Percentiles rank a stretch among this genome's conserved stretches.
These are phyloP conservation scores for Peniophora sp. DNA, from an alignment of 1,284 basidiomycete genomes.

Conservation along the genomic window DNA sequence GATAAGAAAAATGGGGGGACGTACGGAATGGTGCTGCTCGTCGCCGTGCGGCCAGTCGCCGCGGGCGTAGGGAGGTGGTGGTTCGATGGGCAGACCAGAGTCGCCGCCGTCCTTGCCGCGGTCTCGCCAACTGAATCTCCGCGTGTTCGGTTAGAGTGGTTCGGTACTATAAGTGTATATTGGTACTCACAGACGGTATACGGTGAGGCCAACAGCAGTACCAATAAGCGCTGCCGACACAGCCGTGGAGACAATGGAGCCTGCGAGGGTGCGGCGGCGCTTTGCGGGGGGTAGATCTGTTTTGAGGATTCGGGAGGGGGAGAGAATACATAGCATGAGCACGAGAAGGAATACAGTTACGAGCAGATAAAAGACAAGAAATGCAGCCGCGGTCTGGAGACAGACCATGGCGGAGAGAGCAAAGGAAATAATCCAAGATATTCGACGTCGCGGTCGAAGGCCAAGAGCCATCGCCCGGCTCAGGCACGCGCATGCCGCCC, in stretches of 20 bases:
- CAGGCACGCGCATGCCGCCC: slow-evolving; percentile 6
- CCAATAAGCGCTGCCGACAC: slow-evolving; percentile 75
- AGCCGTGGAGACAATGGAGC: slow-evolving; percentile 71
- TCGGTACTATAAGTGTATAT: slow-evolving; percentile 6
- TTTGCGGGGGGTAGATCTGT: slow-evolving; percentile 44
- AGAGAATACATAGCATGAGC: slow-evolving; percentile 22
- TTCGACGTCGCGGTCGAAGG: slow-evolving; percentile 3
- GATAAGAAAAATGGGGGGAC: slow-evolving; percentile 1
- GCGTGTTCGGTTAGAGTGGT: slow-evolving; percentile 2
- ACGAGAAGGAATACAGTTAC: slow-evolving; percentile 18
- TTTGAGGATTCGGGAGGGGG: slow-evolving; percentile 32
- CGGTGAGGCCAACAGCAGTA: slow-evolving; percentile 73
- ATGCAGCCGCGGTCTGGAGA: slow-evolving; percentile 11
- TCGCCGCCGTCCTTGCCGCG: slow-evolving; percentile 41
- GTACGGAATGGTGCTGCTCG: too few relatives aligned
- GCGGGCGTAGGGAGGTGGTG: slow-evolving; percentile 60
- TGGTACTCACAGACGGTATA: slow-evolving; percentile 66
- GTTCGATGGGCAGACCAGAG: slow-evolving; percentile 22
- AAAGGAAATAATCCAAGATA: slow-evolving; percentile 1
- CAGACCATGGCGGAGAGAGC: slow-evolving; percentile 5
- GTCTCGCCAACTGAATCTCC: slow-evolving; percentile 50
- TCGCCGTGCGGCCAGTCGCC: slow-evolving; percentile 40
- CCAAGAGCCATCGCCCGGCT: slow-evolving; percentile 6
- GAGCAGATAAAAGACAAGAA: slow-evolving; percentile 11
- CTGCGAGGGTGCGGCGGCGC: slow-evolving; percentile 61